These are phyloP conservation scores for Eleusine indica DNA, from an alignment of 176 grass and related monocot species.

Conservation along the genomic window DNA sequence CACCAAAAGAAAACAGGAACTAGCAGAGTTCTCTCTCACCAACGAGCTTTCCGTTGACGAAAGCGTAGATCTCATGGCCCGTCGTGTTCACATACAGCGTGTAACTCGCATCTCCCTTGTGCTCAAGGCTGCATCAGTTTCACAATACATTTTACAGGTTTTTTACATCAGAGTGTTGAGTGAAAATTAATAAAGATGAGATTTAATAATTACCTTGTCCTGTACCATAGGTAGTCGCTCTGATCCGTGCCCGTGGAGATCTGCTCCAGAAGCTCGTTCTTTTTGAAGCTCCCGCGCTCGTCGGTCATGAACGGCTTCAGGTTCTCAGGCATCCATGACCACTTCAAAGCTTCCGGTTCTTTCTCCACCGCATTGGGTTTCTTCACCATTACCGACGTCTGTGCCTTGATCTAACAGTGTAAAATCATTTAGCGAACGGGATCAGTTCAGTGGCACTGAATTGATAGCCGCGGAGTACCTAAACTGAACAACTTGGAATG, in stretches of 20 bases:
- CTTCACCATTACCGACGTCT: slow-evolving; percentile 80
- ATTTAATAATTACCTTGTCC: slow-evolving; percentile 53
- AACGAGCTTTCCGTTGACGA: slow-evolving; percentile 50
- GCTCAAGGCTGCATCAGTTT: slow-evolving; percentile 31
- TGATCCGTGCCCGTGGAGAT: slow-evolving; percentile 51
- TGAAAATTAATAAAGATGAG: background rate
- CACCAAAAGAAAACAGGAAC: background rate
- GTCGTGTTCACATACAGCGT: slow-evolving; percentile 49
- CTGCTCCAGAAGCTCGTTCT: slow-evolving; percentile 45
- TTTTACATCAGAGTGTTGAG: background rate
- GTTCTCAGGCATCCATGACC: slow-evolving; percentile 66
- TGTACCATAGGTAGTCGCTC: slow-evolving; percentile 93
- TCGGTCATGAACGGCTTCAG: slow-evolving; percentile 52
- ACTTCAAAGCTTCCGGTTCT: slow-evolving; percentile 22
- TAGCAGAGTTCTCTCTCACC: slow-evolving; percentile 24
- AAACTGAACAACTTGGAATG: no score
- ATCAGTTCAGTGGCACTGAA: background rate
- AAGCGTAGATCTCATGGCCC: slow-evolving; percentile 49
- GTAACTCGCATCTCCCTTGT: slow-evolving; percentile 40
- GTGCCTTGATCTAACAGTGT: slow-evolving; percentile 48
- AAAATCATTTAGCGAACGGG: background rate
- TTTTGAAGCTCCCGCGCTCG: slow-evolving; percentile 34
- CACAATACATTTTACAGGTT: background rate
- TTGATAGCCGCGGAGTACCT: background rate
- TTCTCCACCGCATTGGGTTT: slow-evolving; percentile 31